Conservation (phyloP, 73 alveolate species). For the Durusdinium trenchii region DNA sequence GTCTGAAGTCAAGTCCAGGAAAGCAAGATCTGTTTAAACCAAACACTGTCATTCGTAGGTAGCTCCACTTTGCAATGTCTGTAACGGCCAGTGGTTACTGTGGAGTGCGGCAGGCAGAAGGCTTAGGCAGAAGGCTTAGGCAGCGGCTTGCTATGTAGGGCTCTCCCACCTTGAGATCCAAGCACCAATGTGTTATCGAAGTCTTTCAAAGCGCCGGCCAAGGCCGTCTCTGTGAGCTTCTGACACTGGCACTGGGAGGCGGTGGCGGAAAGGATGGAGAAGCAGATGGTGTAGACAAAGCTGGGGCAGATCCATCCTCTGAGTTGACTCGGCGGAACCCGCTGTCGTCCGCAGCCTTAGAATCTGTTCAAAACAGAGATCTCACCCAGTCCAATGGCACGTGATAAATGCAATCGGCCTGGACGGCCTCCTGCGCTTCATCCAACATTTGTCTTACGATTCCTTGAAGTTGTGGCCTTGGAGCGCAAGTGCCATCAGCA, state of each 20-base stretch:
- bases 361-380: neutral
- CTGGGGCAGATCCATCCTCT: neutral
- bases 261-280: neutral
- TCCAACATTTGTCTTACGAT: slow-evolving; percentile 62
- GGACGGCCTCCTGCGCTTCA: slow-evolving; percentile 89
- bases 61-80: no score
- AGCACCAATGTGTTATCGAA: no score
- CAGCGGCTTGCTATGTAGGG: no score
- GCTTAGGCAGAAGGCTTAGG: neutral
- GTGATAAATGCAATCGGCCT: neutral
- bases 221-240: neutral
- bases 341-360: neutral
- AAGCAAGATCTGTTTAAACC: no score
- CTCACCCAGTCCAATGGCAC: neutral
- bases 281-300: neutral
- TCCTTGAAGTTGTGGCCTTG: slow-evolving; percentile 75
- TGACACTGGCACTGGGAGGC: neutral
- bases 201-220: neutral
- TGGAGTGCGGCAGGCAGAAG: no score
- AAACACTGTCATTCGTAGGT: no score
- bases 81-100: no score
- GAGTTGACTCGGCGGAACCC: neutral
- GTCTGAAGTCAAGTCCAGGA: neutral
- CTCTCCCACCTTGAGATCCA: slow-evolving; percentile 15
- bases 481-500: neutral